Percentiles rank a stretch among this genome's conserved stretches.
Evolutionary conservation across 352 stramenopile species (phyloP).

Genomic region (Phytophthora tubulina): DNA sequence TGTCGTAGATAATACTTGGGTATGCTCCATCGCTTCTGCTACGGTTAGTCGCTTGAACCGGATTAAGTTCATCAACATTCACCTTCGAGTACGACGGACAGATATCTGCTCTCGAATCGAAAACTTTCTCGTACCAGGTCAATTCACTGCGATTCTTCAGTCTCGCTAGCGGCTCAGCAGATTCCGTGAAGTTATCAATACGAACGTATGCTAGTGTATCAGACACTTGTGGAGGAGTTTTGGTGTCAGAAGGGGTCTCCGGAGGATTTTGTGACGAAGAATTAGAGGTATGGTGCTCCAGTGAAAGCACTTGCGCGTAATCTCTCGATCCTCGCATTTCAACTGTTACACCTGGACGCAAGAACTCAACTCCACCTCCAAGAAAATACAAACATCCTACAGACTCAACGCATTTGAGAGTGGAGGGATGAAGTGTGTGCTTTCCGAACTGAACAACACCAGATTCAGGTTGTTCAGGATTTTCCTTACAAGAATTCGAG

Average conservation of each 20-base stretch:
- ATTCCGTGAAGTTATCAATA: constrained; percentile 2
- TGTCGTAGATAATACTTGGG: constrained; percentile 24
- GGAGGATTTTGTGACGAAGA: constrained; percentile 3
- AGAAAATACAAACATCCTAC: constrained; percentile 49
- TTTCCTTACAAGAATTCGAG: neutral
- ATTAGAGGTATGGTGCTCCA: constrained; percentile 21
- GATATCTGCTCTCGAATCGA: constrained; percentile 10
- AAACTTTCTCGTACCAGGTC: constrained; percentile 36
- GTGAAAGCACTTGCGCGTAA: constrained; percentile 41
- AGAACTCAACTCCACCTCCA: constrained; percentile 47
- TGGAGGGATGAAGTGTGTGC: constrained; percentile 15
- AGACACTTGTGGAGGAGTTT: neutral
- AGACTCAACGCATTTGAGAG: constrained; percentile 37
- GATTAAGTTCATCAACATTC: constrained; percentile 39
- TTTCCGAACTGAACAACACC: constrained; percentile 37
- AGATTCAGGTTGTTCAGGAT: neutral
- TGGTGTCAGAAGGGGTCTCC: constrained; percentile 6
- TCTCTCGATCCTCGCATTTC: constrained; percentile 46
- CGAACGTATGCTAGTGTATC: constrained; percentile 29
- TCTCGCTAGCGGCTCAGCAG: neutral
- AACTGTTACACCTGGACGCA: constrained; percentile 44
- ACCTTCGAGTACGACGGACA: constrained; percentile 24
- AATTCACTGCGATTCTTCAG: neutral
- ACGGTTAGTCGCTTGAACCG: constrained; percentile 10
- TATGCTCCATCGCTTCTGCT: neutral